Base-by-base conservation (phyloP, 2,329 filamentous ascomycete genomes). In the Fusarium longipes region DNA sequence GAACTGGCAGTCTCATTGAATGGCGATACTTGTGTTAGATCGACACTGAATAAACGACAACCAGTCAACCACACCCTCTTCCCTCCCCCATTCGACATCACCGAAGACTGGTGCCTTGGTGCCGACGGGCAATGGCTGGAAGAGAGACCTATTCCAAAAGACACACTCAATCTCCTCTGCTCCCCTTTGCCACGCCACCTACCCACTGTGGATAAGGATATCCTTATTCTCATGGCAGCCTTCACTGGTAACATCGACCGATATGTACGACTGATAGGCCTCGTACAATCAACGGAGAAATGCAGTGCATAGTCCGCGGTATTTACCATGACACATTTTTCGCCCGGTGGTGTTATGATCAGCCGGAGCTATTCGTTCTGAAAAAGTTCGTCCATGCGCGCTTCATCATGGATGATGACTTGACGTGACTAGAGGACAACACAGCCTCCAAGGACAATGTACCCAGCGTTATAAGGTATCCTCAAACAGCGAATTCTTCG, bases 231-330 rank as follows among this genome's bases (percentile, higher is more conserved):
- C 6, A 73, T 77, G 50, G 78, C 80, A 0, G 79, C 79, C 0
- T 81, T 76, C 22, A 57, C 72, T 1, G 79, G 80, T 3, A 74
- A 82, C 20, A 60, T 82, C 8, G 79, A 82, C 42, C 76, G 79
- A 5, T 82, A 81, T 38, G 22, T 54, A 0, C 75, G 79, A 1
- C 70, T 83, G 0, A 68, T 72, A 67, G 77, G 11, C 78, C 74
- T 4, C 6, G 15, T 1, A 11, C 35, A 2, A 14, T 49, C 7
- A 33, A 40, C 6, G 38, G 36, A 1, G 59, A 59, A 9, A 14
- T 36, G 20, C 55, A 59, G 12, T 63, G 59, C 8, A 38, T 62
- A 10, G 44, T 35, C 14, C 42, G 60, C 27, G 63, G 58, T 6
- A 59, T 59, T 8, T 55, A 44, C 2, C 45, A 36, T 42, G 24